Conservation (phyloP, 2,329 filamentous ascomycete genomes). For the Colletotrichum magnum region DNA sequence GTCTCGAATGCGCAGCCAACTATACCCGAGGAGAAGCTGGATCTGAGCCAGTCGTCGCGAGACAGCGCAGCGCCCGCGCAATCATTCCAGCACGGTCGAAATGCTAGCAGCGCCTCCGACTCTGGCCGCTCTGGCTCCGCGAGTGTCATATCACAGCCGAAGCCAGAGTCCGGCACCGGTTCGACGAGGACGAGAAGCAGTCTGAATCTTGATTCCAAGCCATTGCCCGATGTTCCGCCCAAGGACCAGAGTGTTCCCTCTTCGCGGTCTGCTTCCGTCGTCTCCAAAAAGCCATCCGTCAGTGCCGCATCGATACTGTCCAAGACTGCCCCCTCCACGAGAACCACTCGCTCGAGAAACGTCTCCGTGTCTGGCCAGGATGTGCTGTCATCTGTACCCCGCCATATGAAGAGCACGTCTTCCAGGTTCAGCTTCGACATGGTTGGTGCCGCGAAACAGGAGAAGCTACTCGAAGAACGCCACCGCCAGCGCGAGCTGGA, state of each 20-base stretch:
- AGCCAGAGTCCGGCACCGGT: slow-evolving; percentile 46
- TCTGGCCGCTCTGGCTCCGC: slow-evolving; percentile 45
- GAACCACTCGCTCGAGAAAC: slow-evolving; percentile 64
- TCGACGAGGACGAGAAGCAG: slow-evolving; percentile 43
- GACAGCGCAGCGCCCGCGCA: slow-evolving; percentile 39
- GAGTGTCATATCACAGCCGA: slow-evolving; percentile 45
- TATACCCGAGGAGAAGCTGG: slow-evolving; percentile 28
- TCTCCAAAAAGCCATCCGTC: slow-evolving; percentile 50
- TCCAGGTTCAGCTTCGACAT: slow-evolving; percentile 89
- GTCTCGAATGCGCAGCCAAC: slow-evolving; percentile 29
- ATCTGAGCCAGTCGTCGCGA: slow-evolving; percentile 40
- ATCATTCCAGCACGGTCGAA: slow-evolving; percentile 17
- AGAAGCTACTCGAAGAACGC: slow-evolving; percentile 80
- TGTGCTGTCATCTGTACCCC: slow-evolving; percentile 66
- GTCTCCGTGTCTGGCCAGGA: slow-evolving; percentile 64
- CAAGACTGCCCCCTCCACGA: slow-evolving; percentile 51
- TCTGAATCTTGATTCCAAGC: slow-evolving; percentile 37
- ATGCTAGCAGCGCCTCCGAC: slow-evolving; percentile 50
- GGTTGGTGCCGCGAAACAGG: slow-evolving; percentile 76
- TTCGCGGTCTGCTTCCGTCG: slow-evolving; percentile 49
- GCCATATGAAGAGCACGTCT: slow-evolving; percentile 81
- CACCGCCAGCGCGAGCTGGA: slow-evolving; percentile 78
- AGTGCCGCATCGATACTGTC: slow-evolving; percentile 43
- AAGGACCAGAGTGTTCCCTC: slow-evolving; percentile 52
- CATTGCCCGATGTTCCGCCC: slow-evolving; percentile 52